A percentile compares a stretch with the other conserved stretches of the same genome.
Evolutionary conservation across 208 protist species (phyloP).

Genomic region (Baffinella frigidus): DNA sequence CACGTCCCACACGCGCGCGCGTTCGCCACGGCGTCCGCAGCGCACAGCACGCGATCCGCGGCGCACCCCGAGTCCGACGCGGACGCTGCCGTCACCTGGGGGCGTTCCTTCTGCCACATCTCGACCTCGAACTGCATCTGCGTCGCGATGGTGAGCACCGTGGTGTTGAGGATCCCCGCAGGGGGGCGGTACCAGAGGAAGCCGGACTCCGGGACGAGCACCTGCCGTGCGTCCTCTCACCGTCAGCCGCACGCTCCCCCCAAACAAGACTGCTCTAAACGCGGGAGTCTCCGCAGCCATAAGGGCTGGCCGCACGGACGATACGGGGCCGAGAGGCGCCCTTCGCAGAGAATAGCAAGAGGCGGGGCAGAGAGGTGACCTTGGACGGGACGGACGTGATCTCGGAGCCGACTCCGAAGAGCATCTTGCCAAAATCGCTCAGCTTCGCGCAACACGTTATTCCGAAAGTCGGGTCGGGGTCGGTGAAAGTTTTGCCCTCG

Average conservation of each 20-base stretch:
- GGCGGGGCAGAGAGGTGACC: neutral
- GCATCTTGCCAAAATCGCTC: neutral
- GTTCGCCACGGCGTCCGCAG: neutral
- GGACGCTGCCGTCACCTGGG: neutral
- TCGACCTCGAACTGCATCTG: neutral
- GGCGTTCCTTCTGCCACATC: neutral
- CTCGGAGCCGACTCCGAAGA: neutral
- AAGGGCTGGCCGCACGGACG: neutral
- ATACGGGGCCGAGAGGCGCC: neutral
- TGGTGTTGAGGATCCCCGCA: neutral
- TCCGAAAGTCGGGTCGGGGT: no score
- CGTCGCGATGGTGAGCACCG: neutral
- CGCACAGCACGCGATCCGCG: neutral
- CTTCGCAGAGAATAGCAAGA: neutral
- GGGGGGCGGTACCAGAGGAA: slow-evolving; percentile 2
- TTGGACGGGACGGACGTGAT: neutral
- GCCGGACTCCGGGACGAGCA: neutral
- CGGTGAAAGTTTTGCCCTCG: no score
- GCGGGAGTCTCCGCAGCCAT: neutral
- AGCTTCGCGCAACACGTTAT: slow-evolving; percentile 12
- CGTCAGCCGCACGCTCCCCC: neutral
- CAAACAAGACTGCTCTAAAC: neutral
- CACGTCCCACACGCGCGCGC: neutral
- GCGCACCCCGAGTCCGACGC: neutral
- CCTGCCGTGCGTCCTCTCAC: neutral